Evolutionary conservation across 2,329 filamentous ascomycete species (phyloP).

Genomic region (Aspergillus sp.): DNA sequence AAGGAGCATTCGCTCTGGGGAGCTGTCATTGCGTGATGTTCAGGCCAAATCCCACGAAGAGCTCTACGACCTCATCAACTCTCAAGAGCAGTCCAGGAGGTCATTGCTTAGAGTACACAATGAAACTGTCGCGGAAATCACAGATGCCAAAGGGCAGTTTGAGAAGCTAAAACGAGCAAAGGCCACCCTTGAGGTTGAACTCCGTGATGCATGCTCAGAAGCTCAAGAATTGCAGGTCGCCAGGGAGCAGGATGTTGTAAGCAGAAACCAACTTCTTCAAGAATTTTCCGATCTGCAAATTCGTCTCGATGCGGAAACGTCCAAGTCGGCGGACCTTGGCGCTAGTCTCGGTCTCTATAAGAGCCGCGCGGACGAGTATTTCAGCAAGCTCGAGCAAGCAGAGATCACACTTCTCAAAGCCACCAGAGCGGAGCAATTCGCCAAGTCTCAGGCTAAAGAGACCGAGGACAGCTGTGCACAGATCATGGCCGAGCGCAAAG

Average conservation of each 20-base stretch:
- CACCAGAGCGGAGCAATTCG: constrained; percentile 87
- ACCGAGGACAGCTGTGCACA: constrained; percentile 87
- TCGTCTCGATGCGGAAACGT: constrained; percentile 82
- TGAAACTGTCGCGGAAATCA: constrained; percentile 77
- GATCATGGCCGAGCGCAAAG: constrained; percentile 88
- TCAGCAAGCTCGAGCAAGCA: constrained; percentile 93
- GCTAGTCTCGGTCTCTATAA: constrained; percentile 88
- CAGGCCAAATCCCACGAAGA: constrained; percentile 94
- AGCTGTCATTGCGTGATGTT: constrained; percentile 84
- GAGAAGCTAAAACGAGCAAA: constrained; percentile 84
- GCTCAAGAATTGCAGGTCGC: constrained; percentile 75
- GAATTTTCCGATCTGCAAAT: constrained; percentile 95
- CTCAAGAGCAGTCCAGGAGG: constrained; percentile 84
- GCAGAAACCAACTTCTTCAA: constrained; percentile 81
- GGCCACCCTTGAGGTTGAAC: constrained; percentile 76
- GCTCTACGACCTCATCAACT: constrained; percentile 86
- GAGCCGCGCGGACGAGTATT: constrained; percentile 90
- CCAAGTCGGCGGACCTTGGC: constrained; percentile 77
- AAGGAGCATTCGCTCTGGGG: constrained; percentile 79
- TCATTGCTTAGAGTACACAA: constrained; percentile 82
- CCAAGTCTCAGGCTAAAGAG: constrained; percentile 83
- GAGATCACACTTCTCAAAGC: constrained; percentile 95
- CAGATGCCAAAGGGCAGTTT: constrained; percentile 81
- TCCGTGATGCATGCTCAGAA: constrained; percentile 80
- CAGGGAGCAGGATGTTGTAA: constrained; percentile 83